phyloP scores from a whole-genome alignment of 202 grass and related monocot genomes.

The Bolboschoenoplectus hybrid region DNA sequence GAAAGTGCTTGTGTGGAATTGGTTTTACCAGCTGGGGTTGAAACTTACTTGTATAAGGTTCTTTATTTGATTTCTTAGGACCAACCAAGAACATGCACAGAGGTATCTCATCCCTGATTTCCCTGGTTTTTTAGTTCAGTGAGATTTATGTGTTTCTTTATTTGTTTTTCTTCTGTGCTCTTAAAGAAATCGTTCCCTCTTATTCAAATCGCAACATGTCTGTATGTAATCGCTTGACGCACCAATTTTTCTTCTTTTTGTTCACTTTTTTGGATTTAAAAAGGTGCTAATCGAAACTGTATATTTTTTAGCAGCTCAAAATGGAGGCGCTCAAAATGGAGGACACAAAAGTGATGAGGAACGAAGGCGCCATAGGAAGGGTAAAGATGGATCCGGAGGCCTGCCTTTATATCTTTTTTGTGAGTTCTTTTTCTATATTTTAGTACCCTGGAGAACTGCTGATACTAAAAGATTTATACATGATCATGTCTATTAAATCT shows the following conservation, averaged over 20 bases:
- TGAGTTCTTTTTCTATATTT: constrained; percentile 36
- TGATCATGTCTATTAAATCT: not conserved
- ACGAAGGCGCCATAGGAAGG: constrained; percentile 44
- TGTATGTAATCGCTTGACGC: constrained; percentile 1
- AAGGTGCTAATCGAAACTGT: constrained; percentile 1
- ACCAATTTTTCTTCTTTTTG: not conserved
- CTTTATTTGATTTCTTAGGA: constrained; percentile 30
- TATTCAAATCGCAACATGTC: not conserved
- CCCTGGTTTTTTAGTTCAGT: not conserved
- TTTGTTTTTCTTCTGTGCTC: not conserved
- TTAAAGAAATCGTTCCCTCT: not conserved
- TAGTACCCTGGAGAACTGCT: not conserved
- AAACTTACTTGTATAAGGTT: constrained; percentile 26
- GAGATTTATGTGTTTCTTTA: constrained; percentile 21
- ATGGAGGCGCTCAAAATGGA: constrained; percentile 70
- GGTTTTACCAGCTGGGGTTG: not conserved
- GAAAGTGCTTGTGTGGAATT: not conserved
- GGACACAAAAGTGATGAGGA: constrained; percentile 41
- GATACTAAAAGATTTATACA: not conserved
- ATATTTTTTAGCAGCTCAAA: constrained; percentile 43
- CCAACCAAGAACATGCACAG: constrained; percentile 23
- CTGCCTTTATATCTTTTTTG: constrained; percentile 78
- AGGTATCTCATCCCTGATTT: constrained; percentile 23
- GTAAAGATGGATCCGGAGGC: constrained; percentile 57
- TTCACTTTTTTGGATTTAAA: not conserved